These are phyloP conservation scores for Ceratocystis huliohia DNA, from an alignment of 2,329 filamentous ascomycete species.

Conservation along the genomic window DNA sequence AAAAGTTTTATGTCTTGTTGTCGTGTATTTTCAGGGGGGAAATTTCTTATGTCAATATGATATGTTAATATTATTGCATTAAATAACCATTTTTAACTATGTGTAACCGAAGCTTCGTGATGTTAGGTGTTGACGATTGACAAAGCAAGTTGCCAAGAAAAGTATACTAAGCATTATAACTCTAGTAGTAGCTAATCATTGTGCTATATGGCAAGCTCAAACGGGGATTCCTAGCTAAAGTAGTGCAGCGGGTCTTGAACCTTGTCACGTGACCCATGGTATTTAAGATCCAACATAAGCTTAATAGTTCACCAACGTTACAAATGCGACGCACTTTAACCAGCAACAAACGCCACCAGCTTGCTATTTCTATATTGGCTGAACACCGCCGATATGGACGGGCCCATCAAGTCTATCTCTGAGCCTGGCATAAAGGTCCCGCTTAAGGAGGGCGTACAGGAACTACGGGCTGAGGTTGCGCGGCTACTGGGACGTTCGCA, in stretches of 20 bases:
- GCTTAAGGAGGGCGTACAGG: constrained; percentile 43
- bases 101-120: not conserved
- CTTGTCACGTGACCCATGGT: no score
- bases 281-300: no score
- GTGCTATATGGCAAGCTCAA: no score
- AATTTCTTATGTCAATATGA: constrained; percentile 15
- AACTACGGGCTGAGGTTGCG: constrained; percentile 62
- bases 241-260: no score
- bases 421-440: constrained; percentile 47
- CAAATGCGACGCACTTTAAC: no score
- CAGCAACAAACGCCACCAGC: not conserved
- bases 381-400: constrained; percentile 19
- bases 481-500: constrained; percentile 57
- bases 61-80: constrained; percentile 6
- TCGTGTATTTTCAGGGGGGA: constrained; percentile 8
- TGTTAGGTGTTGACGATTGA: no score
- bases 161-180: no score
- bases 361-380: not conserved
- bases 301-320: no score
- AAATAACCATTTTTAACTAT: not conserved
- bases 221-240: no score
- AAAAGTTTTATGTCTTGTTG: constrained; percentile 13
- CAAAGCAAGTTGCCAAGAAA: no score
- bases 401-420: constrained; percentile 39
- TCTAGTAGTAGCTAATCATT: no score